Conservation (phyloP, 2,329 filamentous ascomycete species). For the Aureobasidium sp. region DNA sequence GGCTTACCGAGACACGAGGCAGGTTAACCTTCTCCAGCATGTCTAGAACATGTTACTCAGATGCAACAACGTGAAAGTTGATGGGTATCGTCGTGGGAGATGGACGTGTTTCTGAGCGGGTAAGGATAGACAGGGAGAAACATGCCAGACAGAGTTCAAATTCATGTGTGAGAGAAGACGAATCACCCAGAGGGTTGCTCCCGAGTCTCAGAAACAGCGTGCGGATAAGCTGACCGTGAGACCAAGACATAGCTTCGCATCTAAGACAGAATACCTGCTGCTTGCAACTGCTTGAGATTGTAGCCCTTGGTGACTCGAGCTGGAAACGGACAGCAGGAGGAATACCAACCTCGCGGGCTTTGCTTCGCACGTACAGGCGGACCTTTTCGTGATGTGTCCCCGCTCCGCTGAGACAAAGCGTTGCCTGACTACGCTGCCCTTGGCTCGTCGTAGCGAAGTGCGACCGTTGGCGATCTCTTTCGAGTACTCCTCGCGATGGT, state of each 20-base stretch:
- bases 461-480: neutral
- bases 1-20: neutral
- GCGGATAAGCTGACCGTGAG: slow-evolving; percentile 4
- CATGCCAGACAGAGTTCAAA: slow-evolving; percentile 7
- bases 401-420: slow-evolving; percentile 5
- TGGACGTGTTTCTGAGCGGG: slow-evolving; percentile 8
- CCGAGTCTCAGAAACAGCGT: slow-evolving; percentile 2
- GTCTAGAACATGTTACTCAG: slow-evolving; percentile 13
- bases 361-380: neutral
- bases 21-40: slow-evolving; percentile 8
- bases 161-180: neutral
- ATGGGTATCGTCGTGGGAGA: neutral
- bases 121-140: slow-evolving; percentile 9
- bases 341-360: neutral
- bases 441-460: neutral
- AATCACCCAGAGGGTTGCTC: neutral
- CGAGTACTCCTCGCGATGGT: slow-evolving; percentile 4
- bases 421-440: neutral
- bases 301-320: neutral
- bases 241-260: slow-evolving; percentile 2
- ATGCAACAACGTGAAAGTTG: slow-evolving; percentile 6
- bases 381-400: neutral
- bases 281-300: slow-evolving; percentile 3
- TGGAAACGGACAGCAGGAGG: neutral
- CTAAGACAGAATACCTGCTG: neutral